These are phyloP conservation scores for Hanseniaspora sp. DNA, from an alignment of 1,139 yeast genomes.

Conservation along the genomic window DNA sequence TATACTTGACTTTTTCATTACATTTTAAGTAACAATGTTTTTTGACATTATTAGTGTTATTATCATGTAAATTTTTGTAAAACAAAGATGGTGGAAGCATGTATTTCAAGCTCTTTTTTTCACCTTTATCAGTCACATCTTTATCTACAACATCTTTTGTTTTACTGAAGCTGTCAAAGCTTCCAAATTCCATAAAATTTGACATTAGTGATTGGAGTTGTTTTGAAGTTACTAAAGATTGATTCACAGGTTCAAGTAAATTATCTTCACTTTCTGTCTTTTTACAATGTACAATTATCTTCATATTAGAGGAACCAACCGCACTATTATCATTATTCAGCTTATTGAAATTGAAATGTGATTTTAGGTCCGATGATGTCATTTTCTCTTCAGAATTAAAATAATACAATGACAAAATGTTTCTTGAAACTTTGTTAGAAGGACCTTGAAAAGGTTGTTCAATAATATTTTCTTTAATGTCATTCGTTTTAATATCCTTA, in stretches of 20 bases:
- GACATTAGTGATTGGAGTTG: constrained; percentile 32
- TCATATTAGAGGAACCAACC: constrained; percentile 32
- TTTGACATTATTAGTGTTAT: constrained; percentile 63
- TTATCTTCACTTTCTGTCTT: constrained; percentile 12
- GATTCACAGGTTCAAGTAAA: neutral
- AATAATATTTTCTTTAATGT: neutral
- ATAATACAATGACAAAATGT: constrained; percentile 35
- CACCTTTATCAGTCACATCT: neutral
- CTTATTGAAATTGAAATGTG: constrained; percentile 22
- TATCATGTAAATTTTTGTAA: constrained; percentile 34
- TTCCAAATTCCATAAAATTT: constrained; percentile 56
- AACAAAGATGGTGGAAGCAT: constrained; percentile 7
- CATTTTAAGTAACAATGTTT: constrained; percentile 72
- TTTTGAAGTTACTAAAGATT: neutral
- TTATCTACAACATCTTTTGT: neutral
- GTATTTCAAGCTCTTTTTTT: neutral
- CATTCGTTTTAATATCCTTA: neutral
- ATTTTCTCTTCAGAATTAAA: neutral
- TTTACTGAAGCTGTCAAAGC: constrained; percentile 36
- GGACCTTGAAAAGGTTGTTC: constrained; percentile 49
- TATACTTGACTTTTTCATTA: constrained; percentile 57
- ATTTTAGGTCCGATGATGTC: constrained; percentile 33
- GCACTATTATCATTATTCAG: constrained; percentile 29
- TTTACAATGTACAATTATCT: constrained; percentile 3
- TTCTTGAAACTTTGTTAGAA: constrained; percentile 43